These are phyloP conservation scores for Beta lomatogona DNA, from an alignment of 179 eudicot species.

Conservation along the genomic window DNA sequence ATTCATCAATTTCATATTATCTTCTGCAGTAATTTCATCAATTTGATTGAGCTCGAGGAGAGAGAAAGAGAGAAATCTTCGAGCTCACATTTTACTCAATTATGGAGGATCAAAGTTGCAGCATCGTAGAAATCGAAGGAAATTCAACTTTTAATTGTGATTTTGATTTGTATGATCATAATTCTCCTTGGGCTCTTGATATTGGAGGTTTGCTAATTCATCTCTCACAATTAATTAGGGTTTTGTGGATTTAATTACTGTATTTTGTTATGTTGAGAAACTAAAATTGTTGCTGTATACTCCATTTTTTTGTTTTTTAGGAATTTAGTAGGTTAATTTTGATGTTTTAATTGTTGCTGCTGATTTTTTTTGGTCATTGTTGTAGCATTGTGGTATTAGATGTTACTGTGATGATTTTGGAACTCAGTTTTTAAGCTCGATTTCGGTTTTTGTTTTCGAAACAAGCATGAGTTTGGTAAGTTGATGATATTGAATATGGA, in stretches of 20 bases:
- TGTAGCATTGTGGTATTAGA: not conserved
- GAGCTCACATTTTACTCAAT: not conserved
- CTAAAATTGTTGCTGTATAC: too few relatives aligned
- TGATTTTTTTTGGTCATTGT: not conserved
- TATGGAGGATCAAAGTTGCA: constrained; percentile 23
- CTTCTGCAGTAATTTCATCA: not conserved
- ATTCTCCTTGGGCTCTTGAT: constrained; percentile 69
- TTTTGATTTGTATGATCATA: constrained; percentile 41
- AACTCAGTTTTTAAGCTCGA: not conserved
- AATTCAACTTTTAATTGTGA: constrained; percentile 9
- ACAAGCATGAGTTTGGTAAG: too few relatives aligned
- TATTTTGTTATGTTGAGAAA: not conserved
- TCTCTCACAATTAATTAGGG: not conserved
- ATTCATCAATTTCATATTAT: too few relatives aligned
- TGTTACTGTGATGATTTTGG: not conserved
- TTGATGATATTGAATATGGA: too few relatives aligned
- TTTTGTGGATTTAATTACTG: not conserved
- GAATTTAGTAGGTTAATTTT: not conserved
- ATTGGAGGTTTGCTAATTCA: constrained; percentile 64
- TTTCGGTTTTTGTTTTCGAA: not conserved
- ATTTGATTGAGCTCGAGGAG: constrained; percentile 6
- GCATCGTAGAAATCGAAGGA: constrained; percentile 10
- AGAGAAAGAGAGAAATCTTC: constrained; percentile 5
- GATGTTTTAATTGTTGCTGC: not conserved
- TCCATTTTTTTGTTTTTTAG: too few relatives aligned